Evolutionary conservation across 2,329 filamentous ascomycete genomes (phyloP).

Genomic region (Monosporascus sp.): DNA sequence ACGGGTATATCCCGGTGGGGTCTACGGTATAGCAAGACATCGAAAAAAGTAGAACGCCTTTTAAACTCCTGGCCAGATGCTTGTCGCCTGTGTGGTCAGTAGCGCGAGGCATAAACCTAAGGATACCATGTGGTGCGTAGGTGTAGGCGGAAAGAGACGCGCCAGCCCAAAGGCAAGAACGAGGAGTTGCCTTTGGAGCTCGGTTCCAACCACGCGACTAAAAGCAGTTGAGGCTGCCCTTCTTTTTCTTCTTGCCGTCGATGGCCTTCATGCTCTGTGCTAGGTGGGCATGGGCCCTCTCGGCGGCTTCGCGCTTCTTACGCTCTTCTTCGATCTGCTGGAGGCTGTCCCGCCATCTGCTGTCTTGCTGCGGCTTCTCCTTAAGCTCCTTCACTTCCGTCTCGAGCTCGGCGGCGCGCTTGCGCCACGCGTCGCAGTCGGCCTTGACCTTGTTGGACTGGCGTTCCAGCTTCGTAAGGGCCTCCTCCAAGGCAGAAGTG

Average conservation of each 20-base stretch:
- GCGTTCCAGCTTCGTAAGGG: conserved; percentile 85
- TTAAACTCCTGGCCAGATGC: conserved; percentile 17
- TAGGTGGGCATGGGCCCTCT: conserved; percentile 80
- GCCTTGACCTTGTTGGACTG: conserved; percentile 88
- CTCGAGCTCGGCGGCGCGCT: conserved; percentile 74
- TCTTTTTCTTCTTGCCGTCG: conserved; percentile 92
- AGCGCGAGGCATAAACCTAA: conserved; percentile 5
- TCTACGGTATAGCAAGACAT: conserved; percentile 1
- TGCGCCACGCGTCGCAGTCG: conserved; percentile 86
- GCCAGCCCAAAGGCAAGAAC: conserved; percentile 6
- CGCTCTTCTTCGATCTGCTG: conserved; percentile 96
- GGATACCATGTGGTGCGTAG: conserved; percentile 2
- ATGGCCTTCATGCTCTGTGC: conserved; percentile 93
- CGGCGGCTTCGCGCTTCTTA: conserved; percentile 84
- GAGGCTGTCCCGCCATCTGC: conserved; percentile 57
- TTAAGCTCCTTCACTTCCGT: conserved; percentile 62
- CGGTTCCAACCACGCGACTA: conserved; percentile 41
- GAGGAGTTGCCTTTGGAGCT: conserved; percentile 6
- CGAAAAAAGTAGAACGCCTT: conserved; percentile 3
- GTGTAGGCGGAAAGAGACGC: conserved; percentile 4
- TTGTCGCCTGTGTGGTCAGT: conserved; percentile 5
- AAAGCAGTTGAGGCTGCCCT: conserved; percentile 95
- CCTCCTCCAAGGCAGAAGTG: conserved; percentile 91
- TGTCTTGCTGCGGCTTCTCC: conserved; percentile 49
- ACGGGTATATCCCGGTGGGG: conserved; percentile 5